phyloP scores from a whole-genome alignment of 1,139 yeast genomes.

The Blastobotrys illinoisensis region DNA sequence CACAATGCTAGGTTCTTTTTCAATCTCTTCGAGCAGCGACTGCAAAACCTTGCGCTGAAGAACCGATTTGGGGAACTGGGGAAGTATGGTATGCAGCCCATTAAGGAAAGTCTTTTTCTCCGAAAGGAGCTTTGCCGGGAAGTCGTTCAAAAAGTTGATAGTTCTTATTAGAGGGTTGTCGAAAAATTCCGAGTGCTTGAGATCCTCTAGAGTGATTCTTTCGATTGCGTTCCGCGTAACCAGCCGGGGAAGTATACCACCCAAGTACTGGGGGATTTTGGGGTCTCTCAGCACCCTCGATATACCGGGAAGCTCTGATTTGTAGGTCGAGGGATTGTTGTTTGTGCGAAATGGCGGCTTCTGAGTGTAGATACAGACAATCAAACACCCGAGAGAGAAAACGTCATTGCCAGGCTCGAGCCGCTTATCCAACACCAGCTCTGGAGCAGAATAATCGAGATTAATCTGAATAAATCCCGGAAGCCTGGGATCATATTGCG shows the following conservation, averaged over 20 bases:
- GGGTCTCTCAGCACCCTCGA: slow-evolving; percentile 41
- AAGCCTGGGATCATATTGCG: slow-evolving; percentile 65
- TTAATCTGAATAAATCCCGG: slow-evolving; percentile 69
- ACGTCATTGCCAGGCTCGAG: slow-evolving; percentile 69
- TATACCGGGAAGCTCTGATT: slow-evolving; percentile 28
- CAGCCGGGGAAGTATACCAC: slow-evolving; percentile 36
- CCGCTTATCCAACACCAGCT: slow-evolving; percentile 53
- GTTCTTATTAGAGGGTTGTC: slow-evolving; percentile 82
- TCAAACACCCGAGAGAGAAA: slow-evolving; percentile 74
- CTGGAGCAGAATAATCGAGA: slow-evolving; percentile 74
- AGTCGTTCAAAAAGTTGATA: slow-evolving; percentile 76
- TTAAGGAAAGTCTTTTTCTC: slow-evolving; percentile 68
- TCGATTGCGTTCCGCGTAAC: slow-evolving; percentile 39
- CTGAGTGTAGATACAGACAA: slow-evolving; percentile 52
- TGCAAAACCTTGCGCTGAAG: slow-evolving; percentile 73
- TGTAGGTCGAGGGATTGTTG: slow-evolving; percentile 33
- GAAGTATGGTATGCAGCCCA: slow-evolving; percentile 55
- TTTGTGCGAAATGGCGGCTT: slow-evolving; percentile 37
- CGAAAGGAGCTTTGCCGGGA: slow-evolving; percentile 62
- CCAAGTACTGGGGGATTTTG: slow-evolving; percentile 33
- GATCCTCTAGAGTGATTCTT: slow-evolving; percentile 42
- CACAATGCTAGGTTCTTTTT: slow-evolving; percentile 46
- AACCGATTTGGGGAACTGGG: slow-evolving; percentile 66
- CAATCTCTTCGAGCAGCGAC: slow-evolving; percentile 46
- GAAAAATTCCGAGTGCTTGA: slow-evolving; percentile 55